These are phyloP conservation scores for Blastobotrys persicus DNA, from an alignment of 1,139 yeast species.

Conservation along the genomic window DNA sequence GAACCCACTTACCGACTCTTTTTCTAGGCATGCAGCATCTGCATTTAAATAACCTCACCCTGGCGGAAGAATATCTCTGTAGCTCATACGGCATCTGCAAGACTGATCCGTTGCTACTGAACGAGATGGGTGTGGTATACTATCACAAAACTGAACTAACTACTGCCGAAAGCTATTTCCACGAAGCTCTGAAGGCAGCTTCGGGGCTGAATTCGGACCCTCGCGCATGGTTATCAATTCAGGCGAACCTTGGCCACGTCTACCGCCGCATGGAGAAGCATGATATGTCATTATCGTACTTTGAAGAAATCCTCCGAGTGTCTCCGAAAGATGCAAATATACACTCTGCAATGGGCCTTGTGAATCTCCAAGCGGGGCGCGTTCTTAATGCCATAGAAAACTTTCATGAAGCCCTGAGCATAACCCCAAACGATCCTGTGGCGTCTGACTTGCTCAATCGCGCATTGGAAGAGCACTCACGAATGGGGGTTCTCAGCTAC, in stretches of 20 bases:
- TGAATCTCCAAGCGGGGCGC: constrained; percentile 69
- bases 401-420: constrained; percentile 77
- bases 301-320: constrained; percentile 69
- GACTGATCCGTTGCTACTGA: constrained; percentile 79
- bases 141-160: constrained; percentile 71
- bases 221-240: constrained; percentile 82
- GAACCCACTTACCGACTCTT: constrained; percentile 86
- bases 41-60: constrained; percentile 74
- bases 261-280: constrained; percentile 63
- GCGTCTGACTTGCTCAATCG: constrained; percentile 77
- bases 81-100: constrained; percentile 78
- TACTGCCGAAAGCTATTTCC: constrained; percentile 69
- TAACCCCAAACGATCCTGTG: constrained; percentile 77
- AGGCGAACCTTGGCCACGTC: constrained; percentile 88
- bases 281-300: constrained; percentile 68
- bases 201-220: constrained; percentile 71
- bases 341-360: constrained; percentile 79
- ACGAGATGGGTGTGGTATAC: constrained; percentile 87
- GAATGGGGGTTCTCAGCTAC: constrained; percentile 13
- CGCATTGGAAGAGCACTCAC: constrained; percentile 68
- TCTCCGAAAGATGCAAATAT: constrained; percentile 73
- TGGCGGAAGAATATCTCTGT: constrained; percentile 82
- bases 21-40: constrained; percentile 96
- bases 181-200: constrained; percentile 71
- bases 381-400: constrained; percentile 66